Evolutionary conservation across 345 rosid species (phyloP), one percentile per base, ranked within the genome.

Genomic region (Isatis tinctoria): DNA sequence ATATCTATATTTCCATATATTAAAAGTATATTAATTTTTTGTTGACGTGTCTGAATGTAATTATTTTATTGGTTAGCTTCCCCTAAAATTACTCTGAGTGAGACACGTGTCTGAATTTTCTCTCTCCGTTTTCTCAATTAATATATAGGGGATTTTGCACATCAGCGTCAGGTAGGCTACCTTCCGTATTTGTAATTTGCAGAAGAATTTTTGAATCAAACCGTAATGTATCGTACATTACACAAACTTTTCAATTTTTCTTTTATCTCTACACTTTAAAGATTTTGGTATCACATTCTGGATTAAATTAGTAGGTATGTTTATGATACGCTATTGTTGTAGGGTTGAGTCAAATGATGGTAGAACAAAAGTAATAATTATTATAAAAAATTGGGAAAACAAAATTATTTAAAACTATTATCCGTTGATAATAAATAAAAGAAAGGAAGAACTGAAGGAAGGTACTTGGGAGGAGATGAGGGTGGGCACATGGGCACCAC

Each of bases 401-500:
- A 41, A 32, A 56, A 18, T 10, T 40, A 52, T 39, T 51, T 27
- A 10, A 12, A 47, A 39, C 17, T 44, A 24, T 65, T 35, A 65
- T 35, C 22, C 39, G 1, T 24, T 56, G 4, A n/a, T 20, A 62
- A 40, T 39, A 69, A 1, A 13, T 10, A 60, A 45, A 16, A 47
- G 0, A 57, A 56, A 39, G 24, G 39, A 62, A 65, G 36, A 57
- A 45, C 3, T 36, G 47, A 20, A 52, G 27, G 18, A 53, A 63
- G 37, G 47, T 49, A 16, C 36, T 68, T 22, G 69, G 56, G 57
- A n/a, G 49, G 8, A 59, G 59, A 20, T 32, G 56, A 51, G 36
- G 28, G 59, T 49, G 39, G 47, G 54, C 79, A 76, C 79, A 76
- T 76, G 79, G 79, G 45, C 59, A 63, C 71, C 70, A 76, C 70